Conservation (phyloP, 1,284 basidiomycete species). For the Athelia sp. region DNA sequence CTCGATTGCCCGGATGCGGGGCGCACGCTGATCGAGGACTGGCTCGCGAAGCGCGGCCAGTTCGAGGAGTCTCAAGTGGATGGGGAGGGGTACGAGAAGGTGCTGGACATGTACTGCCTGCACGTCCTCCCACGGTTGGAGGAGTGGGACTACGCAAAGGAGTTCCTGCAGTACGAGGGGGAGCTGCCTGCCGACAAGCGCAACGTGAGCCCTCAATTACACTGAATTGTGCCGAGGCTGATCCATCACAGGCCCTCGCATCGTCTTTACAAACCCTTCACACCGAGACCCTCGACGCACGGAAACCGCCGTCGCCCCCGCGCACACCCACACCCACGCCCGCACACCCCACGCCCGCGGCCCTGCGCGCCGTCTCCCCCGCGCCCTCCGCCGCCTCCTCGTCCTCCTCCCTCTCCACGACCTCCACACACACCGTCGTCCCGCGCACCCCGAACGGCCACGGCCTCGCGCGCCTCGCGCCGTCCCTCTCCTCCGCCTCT, state of each 20-base stretch:
- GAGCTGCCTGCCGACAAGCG: conserved; percentile 47
- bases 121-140: conserved; percentile 65
- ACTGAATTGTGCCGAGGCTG: neutral
- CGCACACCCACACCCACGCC: conserved; percentile 10
- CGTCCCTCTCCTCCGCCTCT: neutral
- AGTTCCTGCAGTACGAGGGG: conserved; percentile 67
- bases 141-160: conserved; percentile 73
- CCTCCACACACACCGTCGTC: conserved; percentile 25
- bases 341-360: conserved; percentile 9
- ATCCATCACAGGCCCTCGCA: conserved; percentile 35
- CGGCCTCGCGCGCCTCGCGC: conserved; percentile 2
- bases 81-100: conserved; percentile 59
- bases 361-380: conserved; percentile 24
- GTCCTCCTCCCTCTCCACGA: conserved; percentile 21
- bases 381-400: conserved; percentile 25
- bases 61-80: conserved; percentile 21
- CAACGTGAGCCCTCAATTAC: conserved; percentile 40
- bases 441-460: conserved; percentile 11
- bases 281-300: conserved; percentile 17
- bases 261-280: conserved; percentile 33
- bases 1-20: conserved; percentile 55
- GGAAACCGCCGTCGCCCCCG: conserved; percentile 2
- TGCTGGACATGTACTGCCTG: conserved; percentile 69
- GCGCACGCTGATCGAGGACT: conserved; percentile 66
- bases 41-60: conserved; percentile 53